phyloP scores from a whole-genome alignment of 192 early-diverging fungal species.

The Radiomyces spectabilis region DNA sequence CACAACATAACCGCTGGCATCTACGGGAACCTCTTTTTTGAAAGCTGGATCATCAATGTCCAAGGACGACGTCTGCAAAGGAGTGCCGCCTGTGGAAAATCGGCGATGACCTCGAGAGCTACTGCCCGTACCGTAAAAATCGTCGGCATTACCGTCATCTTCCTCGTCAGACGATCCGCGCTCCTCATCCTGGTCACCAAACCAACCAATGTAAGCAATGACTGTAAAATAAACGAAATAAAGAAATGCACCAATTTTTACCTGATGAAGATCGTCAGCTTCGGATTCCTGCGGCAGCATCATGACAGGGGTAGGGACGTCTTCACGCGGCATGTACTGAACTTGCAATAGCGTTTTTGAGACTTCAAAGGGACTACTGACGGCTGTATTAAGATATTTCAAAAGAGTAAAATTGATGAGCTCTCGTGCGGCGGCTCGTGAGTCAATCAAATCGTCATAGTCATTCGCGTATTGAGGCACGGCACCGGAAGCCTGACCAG shows the following conservation, averaged over 20 bases:
- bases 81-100: conserved; percentile 11
- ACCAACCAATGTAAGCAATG: background rate
- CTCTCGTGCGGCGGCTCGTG: conserved; percentile 43
- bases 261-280: conserved; percentile 10
- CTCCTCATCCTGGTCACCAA: conserved; percentile 5
- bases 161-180: conserved; percentile 18
- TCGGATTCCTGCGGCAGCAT: background rate
- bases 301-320: conserved; percentile 13
- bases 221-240: background rate
- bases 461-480: conserved; percentile 10
- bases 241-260: background rate
- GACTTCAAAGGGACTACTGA: conserved; percentile 56
- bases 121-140: conserved; percentile 11
- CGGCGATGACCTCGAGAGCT: conserved; percentile 2
- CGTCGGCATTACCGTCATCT: conserved; percentile 21
- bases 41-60: conserved; percentile 40
- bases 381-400: conserved; percentile 52
- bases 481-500: background rate
- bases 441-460: conserved; percentile 31
- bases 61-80: conserved; percentile 20
- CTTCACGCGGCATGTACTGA: conserved; percentile 59
- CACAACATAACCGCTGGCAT: conserved; percentile 60
- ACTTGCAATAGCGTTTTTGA: conserved; percentile 68
- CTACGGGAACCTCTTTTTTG: conserved; percentile 25
- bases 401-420: conserved; percentile 54